Evolutionary conservation across 331 rosid species (phyloP).

Genomic region (Prunus yedoensis): DNA sequence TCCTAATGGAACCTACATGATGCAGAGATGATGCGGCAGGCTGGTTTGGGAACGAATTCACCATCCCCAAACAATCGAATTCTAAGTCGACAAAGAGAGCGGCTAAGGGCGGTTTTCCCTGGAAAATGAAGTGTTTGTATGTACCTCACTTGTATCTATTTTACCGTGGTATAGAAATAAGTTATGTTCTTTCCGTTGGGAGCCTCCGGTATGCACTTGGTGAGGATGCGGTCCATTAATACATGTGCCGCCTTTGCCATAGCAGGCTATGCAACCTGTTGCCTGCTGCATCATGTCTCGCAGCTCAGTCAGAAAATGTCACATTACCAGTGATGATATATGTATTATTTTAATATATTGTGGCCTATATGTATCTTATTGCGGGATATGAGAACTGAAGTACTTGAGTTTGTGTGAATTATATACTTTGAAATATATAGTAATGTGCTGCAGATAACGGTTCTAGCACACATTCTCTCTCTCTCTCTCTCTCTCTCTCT

Average conservation of each 20-base stretch:
- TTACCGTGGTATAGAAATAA: constrained; percentile 33
- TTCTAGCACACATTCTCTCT: neutral
- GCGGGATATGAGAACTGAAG: constrained; percentile 21
- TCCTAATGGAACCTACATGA: constrained; percentile 8
- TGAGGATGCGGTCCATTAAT: constrained; percentile 9
- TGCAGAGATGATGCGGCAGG: constrained; percentile 80
- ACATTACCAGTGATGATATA: constrained; percentile 3
- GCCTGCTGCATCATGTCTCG: constrained; percentile 1
- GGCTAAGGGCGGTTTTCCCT: constrained; percentile 27
- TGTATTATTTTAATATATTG: neutral
- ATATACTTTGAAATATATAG: constrained; percentile 8
- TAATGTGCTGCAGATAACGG: neutral
- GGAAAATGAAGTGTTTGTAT: constrained; percentile 28
- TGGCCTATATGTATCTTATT: constrained; percentile 10
- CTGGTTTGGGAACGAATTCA: constrained; percentile 60
- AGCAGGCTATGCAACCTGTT: constrained; percentile 12
- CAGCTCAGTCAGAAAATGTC: constrained; percentile 20
- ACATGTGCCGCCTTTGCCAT: constrained; percentile 13
- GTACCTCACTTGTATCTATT: constrained; percentile 31
- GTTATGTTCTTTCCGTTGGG: constrained; percentile 23
- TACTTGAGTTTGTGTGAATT: constrained; percentile 22
- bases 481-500: neutral
- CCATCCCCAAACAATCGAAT: constrained; percentile 54
- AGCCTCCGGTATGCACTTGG: constrained; percentile 23
- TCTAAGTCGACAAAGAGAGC: constrained; percentile 36